Base-by-base conservation (phyloP, 164 flowering plant species). In the Pachysandra terminalis region DNA sequence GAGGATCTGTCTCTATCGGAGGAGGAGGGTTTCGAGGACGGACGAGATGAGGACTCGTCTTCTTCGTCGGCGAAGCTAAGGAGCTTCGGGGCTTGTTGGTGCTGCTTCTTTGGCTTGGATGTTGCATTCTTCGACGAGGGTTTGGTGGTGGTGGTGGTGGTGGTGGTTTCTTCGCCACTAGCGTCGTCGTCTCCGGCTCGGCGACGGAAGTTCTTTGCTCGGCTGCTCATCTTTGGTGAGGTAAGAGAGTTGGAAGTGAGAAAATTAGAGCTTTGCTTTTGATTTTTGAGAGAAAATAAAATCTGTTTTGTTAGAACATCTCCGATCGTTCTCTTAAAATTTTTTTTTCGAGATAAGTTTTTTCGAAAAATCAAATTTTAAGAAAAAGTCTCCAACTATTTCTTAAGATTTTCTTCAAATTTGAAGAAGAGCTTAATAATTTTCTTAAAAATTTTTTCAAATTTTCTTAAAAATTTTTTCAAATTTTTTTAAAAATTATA, bases 21-120 rank as follows among this genome's bases (percentile, higher is more conserved):
- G 1, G 79, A 67, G 57, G 72, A 56, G 0, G 68, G 27, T 58
- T 77, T 77, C 10, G 77, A 56, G 4, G 78, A 60, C 1, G 71
- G 69, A 27, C 77, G 82, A 24, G 78, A 62, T 40, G 73, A 80
- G 19, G 80, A 53, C 35, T 53, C 69, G 2, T 82, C 90, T 54
- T 91, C 98, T 59, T 92, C 98, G 70, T 88, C 96, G 51, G 90
- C 94, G 80, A 95, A 95, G 77, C 94, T 87, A 15, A 95, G 90
- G 56, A 84, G 95, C 71, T 80, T 88, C 37, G 82, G 78, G 40
- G 71, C 77, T 61, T 72, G 77, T 25, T 66, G 35, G 19, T 62
- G 68, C 6, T 69, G 74, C 61, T 81, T 84, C 60, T 84, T 85
- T 40, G 74, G 60, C 19, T 72, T 77, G 19, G 76, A 32, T 19